Conservation (phyloP, 345 rosid genomes). For the Dipteronia dyeriana region DNA sequence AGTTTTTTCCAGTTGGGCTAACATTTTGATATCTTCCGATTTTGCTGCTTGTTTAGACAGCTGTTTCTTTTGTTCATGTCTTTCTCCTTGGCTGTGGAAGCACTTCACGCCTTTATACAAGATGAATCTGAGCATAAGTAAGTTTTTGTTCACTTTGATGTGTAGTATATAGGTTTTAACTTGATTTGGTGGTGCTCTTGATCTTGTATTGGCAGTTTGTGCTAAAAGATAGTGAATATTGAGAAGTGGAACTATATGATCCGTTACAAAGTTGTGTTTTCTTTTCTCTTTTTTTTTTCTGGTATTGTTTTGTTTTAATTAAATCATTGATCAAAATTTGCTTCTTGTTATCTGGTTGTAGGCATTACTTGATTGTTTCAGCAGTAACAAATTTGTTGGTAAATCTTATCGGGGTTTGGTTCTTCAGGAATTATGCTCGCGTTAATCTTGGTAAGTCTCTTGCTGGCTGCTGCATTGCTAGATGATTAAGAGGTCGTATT, state of each 20-base stretch:
- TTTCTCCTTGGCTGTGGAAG: constrained; percentile 97
- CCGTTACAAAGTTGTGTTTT: not conserved
- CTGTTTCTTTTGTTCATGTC: constrained; percentile 99
- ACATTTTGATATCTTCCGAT: constrained; percentile 43
- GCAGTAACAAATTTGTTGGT: constrained; percentile 92
- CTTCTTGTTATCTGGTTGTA: constrained; percentile 34
- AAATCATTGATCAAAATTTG: not conserved
- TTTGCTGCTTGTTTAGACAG: constrained; percentile 94
- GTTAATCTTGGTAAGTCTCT: constrained; percentile 68
- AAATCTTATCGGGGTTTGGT: constrained; percentile 96
- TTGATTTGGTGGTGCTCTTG: not conserved
- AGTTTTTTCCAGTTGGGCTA: constrained; percentile 18
- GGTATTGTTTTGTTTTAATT: not conserved
- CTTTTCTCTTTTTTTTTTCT: not conserved
- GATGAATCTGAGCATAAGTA: constrained; percentile 99
- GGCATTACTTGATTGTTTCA: constrained; percentile 97
- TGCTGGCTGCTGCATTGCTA: constrained; percentile 15
- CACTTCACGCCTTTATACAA: constrained; percentile 97
- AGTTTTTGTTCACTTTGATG: constrained; percentile 32
- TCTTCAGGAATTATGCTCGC: constrained; percentile 96
- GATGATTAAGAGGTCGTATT: constrained; percentile 10
- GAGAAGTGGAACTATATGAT: constrained; percentile 1
- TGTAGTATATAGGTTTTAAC: not conserved
- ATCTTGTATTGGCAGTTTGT: not conserved
- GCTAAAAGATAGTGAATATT: not conserved